Base-by-base conservation (phyloP, 768 basidiomycete genomes). In the Suillus hirtellus region DNA sequence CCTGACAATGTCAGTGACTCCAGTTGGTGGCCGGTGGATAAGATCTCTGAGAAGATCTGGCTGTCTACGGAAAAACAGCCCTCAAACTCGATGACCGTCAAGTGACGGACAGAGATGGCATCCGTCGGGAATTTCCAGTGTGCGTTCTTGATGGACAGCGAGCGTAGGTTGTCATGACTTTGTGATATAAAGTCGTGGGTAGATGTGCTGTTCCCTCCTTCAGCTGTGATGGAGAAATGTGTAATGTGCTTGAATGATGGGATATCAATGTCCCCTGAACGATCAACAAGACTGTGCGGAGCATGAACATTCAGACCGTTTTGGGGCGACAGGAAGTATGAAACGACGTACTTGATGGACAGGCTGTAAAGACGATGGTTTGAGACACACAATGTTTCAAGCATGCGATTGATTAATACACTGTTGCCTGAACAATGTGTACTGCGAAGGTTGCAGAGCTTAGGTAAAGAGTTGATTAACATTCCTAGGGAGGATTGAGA, bases 391-490 rank as follows among this genome's bases (percentile, higher is more conserved):
- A 90, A 72, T 5, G 85, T 79, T 7, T 80, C 78, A 38, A 89
- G 72, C 34, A 89, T 78, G 2, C 82, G 79, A 10, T 77, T 67
- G 52, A 89, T 81, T 43, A 84, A 80, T 19, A 86, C 84, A 44
- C 77, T 80, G 1, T 81, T 76, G 17, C 87, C 86, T n/a, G 82
- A 81, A 50, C 88, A 84, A 69, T 86, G 84, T 2, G 88, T 81
- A 62, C 85, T 86, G 37, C 82, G 79, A 42, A 90, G 76, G 66
- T 85, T 88, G 58, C 74, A 73, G 35, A 90, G 71, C 68, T 86
- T 87, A 10, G 88, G 87, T 11, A 91, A 76, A 3, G 87, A 86
- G 52, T 89, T 90, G 21, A 84, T 81, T 60, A 90, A 75, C 84
- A 90, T 89, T 34, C 88, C 88, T 88, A 27, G 0, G 19, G 54